phyloP scores from a whole-genome alignment of 2,329 filamentous ascomycete species.

The Camptophora hylomeconis region DNA sequence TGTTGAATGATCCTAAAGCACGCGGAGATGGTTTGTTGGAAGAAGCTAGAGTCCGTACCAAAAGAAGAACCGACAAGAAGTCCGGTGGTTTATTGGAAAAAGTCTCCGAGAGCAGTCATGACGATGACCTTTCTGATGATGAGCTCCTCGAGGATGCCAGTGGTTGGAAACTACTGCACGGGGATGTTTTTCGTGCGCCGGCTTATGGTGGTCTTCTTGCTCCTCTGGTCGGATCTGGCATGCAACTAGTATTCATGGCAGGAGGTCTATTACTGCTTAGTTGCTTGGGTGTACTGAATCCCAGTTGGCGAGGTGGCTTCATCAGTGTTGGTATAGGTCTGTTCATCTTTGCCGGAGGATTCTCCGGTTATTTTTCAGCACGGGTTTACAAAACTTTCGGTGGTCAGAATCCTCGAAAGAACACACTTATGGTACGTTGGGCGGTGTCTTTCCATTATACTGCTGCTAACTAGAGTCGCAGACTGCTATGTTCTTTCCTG shows the following conservation, averaged over 20 bases:
- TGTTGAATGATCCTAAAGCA: constrained; percentile 64
- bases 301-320: constrained; percentile 81
- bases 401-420: constrained; percentile 60
- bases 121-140: constrained; percentile 46
- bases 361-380: constrained; percentile 79
- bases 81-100: constrained; percentile 45
- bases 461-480: constrained; percentile 15
- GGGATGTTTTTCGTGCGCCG: constrained; percentile 73
- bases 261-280: constrained; percentile 58
- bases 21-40: constrained; percentile 55
- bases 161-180: constrained; percentile 79
- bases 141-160: constrained; percentile 66
- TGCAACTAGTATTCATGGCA: constrained; percentile 75
- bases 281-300: constrained; percentile 66
- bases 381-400: constrained; percentile 75
- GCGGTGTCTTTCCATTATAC: not conserved
- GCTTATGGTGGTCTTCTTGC: constrained; percentile 59
- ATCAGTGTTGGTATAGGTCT: constrained; percentile 71
- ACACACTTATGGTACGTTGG: constrained; percentile 48
- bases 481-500: constrained; percentile 67
- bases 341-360: constrained; percentile 69
- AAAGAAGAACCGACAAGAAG: constrained; percentile 30
- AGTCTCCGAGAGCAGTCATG: constrained; percentile 40
- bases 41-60: constrained; percentile 48
- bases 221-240: constrained; percentile 70